phyloP scores from a whole-genome alignment of 2,329 filamentous ascomycete species.

The Botrytis galanthina region DNA sequence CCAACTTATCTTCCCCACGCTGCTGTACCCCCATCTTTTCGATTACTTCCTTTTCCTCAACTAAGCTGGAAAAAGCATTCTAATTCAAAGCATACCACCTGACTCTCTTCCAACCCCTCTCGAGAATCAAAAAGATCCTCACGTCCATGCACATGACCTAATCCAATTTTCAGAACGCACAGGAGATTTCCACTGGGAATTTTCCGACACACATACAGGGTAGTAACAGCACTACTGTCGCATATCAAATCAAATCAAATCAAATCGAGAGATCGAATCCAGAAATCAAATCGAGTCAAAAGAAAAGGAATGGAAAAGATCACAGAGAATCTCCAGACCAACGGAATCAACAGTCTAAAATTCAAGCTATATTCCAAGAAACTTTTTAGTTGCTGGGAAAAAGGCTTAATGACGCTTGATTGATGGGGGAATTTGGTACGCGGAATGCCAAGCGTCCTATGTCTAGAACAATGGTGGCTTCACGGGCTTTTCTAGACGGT shows the following conservation, averaged over 20 bases:
- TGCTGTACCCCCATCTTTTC: not conserved
- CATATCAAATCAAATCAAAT: not conserved
- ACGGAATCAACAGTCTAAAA: not conserved
- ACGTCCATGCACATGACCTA: not conserved
- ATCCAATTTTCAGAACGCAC: not conserved
- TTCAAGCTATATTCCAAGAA: not conserved
- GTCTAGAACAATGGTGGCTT: slow-evolving; percentile 6
- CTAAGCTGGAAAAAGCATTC: not conserved
- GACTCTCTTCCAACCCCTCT: not conserved
- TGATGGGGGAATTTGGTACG: not conserved
- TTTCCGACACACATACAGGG: not conserved
- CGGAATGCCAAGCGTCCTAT: not conserved
- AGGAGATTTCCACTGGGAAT: not conserved
- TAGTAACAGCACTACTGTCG: not conserved
- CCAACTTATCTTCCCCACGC: not conserved
- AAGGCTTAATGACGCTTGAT: not conserved
- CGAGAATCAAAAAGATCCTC: not conserved
- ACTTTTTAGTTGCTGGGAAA: not conserved
- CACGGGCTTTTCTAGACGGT: not conserved
- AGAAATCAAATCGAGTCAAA: not conserved
- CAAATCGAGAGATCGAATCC: not conserved
- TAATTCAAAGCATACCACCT: not conserved
- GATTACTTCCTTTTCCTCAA: not conserved
- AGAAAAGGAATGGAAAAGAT: not conserved
- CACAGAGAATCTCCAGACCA: not conserved